Percentiles rank a stretch among this genome's conserved stretches.
Conservation (phyloP, 1,284 basidiomycete genomes). For the Meripilus lineatus region DNA sequence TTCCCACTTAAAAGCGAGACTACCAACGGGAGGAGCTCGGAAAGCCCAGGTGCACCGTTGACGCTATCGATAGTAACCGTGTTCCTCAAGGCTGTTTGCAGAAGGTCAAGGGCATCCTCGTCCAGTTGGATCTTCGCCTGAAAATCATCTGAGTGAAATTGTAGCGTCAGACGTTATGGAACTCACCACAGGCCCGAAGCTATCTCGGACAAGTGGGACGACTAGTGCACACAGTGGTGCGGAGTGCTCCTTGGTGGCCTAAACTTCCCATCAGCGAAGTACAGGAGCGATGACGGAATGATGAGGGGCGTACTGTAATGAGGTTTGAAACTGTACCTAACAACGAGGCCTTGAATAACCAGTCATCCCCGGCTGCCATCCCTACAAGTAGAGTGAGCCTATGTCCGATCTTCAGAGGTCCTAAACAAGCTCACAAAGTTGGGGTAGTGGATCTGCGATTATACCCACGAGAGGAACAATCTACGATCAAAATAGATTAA, state of each 20-base stretch:
- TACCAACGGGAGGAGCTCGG: slow-evolving; percentile 66
- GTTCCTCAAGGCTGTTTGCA: slow-evolving; percentile 73
- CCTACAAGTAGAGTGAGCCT: slow-evolving; percentile 36
- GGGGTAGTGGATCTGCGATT: slow-evolving; percentile 69
- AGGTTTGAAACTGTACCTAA: slow-evolving; percentile 72
- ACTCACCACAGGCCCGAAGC: slow-evolving; percentile 59
- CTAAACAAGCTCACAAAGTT: slow-evolving; percentile 57
- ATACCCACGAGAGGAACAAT: slow-evolving; percentile 64
- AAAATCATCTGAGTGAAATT: no score
- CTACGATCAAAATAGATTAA: slow-evolving; percentile 31
- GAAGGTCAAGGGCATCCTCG: slow-evolving; percentile 72
- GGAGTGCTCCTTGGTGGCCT: slow-evolving; percentile 65
- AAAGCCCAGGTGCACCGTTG: slow-evolving; percentile 48
- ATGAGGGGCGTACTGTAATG: slow-evolving; percentile 47
- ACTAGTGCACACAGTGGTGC: slow-evolving; percentile 53
- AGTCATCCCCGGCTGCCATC: slow-evolving; percentile 66
- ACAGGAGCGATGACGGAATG: background rate
- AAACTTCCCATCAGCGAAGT: background rate
- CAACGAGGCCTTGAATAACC: slow-evolving; percentile 74
- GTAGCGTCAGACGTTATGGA: background rate
- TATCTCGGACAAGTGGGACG: slow-evolving; percentile 74
- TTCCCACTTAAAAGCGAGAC: slow-evolving; percentile 62
- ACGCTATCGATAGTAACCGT: slow-evolving; percentile 48
- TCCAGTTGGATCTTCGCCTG: slow-evolving; percentile 74
- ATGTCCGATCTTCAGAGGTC: slow-evolving; percentile 10